Evolutionary conservation across 805 yeast species (phyloP).

Genomic region (Starmerella cellae): DNA sequence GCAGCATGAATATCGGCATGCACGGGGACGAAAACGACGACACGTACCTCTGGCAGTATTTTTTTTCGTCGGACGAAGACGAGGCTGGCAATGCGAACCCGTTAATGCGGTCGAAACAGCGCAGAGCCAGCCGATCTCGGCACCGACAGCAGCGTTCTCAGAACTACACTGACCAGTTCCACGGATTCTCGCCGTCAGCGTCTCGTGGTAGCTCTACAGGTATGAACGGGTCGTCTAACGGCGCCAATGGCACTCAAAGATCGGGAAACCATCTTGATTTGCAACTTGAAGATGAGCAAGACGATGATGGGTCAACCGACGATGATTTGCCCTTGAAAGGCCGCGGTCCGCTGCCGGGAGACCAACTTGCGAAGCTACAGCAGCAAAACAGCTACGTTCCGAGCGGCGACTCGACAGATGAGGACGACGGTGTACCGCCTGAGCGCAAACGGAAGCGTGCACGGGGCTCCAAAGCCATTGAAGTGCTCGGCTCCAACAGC

Average conservation of each 20-base stretch:
- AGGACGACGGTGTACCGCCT: conserved; percentile 70
- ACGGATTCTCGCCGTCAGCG: neutral
- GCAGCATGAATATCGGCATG: neutral
- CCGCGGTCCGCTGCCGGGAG: conserved; percentile 13
- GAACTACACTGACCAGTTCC: neutral
- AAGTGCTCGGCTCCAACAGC: conserved; percentile 74
- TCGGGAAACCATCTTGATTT: neutral
- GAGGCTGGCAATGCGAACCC: conserved; percentile 21
- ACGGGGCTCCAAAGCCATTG: conserved; percentile 73
- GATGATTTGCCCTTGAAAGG: conserved; percentile 15
- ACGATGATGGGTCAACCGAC: conserved; percentile 6
- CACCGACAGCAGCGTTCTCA: neutral
- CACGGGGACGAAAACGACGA: conserved; percentile 34
- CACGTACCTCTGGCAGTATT: conserved; percentile 61
- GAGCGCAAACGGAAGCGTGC: conserved; percentile 35
- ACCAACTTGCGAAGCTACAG: conserved; percentile 1
- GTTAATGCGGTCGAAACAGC: conserved; percentile 3
- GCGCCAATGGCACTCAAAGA: neutral
- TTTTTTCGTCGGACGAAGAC: conserved; percentile 38
- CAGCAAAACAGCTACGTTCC: conserved; percentile 12
- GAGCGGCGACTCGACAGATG: conserved; percentile 89
- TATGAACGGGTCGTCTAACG: neutral
- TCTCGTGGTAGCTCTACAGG: neutral
- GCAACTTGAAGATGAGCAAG: neutral
- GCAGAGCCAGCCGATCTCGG: conserved; percentile 4